Percentiles rank a stretch among this genome's conserved stretches.
phyloP scores from a whole-genome alignment of 768 basidiomycete species.

The Xerocomus spinulosus region DNA sequence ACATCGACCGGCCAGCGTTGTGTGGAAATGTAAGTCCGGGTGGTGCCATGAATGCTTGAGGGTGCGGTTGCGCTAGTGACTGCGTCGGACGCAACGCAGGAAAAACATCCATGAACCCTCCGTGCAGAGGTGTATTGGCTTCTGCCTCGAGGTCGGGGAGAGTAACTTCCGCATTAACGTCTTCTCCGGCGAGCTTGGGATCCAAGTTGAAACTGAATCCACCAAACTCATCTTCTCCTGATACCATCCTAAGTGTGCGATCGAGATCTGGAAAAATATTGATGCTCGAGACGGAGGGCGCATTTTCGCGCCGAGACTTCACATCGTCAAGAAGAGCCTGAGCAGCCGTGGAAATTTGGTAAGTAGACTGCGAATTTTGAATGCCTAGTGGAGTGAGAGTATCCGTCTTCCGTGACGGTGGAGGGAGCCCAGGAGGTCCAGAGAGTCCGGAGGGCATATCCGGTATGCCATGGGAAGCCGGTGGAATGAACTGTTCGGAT shows the following conservation, averaged over 20 bases:
- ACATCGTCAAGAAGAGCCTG: slow-evolving; percentile 83
- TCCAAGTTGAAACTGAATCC: slow-evolving; percentile 88
- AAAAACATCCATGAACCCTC: slow-evolving; percentile 67
- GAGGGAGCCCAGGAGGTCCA: slow-evolving; percentile 42
- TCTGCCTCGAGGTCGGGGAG: slow-evolving; percentile 46
- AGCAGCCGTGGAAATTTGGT: slow-evolving; percentile 85
- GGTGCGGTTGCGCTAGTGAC: slow-evolving; percentile 17
- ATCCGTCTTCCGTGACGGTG: slow-evolving; percentile 46
- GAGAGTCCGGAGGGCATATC: slow-evolving; percentile 50
- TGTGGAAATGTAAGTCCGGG: slow-evolving; percentile 53
- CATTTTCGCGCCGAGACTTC: slow-evolving; percentile 64
- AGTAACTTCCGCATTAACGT: slow-evolving; percentile 36
- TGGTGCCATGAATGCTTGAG: slow-evolving; percentile 40
- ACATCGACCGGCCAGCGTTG: slow-evolving; percentile 47
- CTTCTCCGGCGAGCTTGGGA: slow-evolving; percentile 59
- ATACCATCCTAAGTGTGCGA: slow-evolving; percentile 70
- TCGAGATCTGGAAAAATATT: slow-evolving; percentile 90
- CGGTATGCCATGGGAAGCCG: slow-evolving; percentile 47
- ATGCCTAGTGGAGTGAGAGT: slow-evolving; percentile 42
- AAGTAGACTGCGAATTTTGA: slow-evolving; percentile 48
- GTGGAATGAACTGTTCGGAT: slow-evolving; percentile 33
- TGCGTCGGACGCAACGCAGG: slow-evolving; percentile 49
- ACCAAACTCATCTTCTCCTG: slow-evolving; percentile 55
- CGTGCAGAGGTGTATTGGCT: slow-evolving; percentile 54
- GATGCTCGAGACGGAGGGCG: slow-evolving; percentile 35